Evolutionary conservation across 768 basidiomycete species (phyloP).

Genomic region (Heimioporus sp.): DNA sequence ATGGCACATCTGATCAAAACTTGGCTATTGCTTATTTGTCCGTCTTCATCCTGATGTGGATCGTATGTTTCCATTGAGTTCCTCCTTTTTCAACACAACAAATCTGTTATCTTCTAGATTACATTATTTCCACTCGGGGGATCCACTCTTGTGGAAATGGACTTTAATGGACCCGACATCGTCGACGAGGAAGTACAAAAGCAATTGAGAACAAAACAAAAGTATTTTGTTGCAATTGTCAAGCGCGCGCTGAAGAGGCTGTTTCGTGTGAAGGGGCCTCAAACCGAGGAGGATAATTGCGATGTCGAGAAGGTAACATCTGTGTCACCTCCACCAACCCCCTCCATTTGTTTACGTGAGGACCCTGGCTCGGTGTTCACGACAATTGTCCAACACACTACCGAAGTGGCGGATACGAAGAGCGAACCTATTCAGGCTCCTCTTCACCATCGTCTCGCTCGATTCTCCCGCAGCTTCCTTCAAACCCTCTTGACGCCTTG

Average conservation of each 20-base stretch:
- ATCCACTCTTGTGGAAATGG: slow-evolving; percentile 51
- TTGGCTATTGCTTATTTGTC: slow-evolving; percentile 68
- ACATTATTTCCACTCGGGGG: slow-evolving; percentile 67
- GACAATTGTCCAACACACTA: slow-evolving; percentile 5
- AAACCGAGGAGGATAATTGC: background rate
- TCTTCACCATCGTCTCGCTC: slow-evolving; percentile 8
- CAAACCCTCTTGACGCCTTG: slow-evolving; percentile 44
- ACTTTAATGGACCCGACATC: slow-evolving; percentile 64
- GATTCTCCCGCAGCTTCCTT: slow-evolving; percentile 21
- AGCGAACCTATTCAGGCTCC: background rate
- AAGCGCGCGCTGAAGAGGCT: slow-evolving; percentile 3
- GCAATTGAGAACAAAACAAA: slow-evolving; percentile 39
- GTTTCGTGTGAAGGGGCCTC: background rate
- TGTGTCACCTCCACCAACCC: background rate
- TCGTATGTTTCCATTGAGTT: slow-evolving; percentile 36
- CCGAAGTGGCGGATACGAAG: background rate
- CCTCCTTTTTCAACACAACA: background rate
- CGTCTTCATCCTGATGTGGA: slow-evolving; percentile 57
- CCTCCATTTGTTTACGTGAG: background rate
- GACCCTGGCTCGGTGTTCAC: background rate
- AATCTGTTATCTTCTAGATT: slow-evolving; percentile 34
- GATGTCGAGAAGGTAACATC: slow-evolving; percentile 10
- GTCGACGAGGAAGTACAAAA: slow-evolving; percentile 55
- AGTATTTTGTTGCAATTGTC: slow-evolving; percentile 13
- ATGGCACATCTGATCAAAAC: slow-evolving; percentile 52